These are phyloP conservation scores for Coleophoma crateriformis DNA, from an alignment of 2,329 filamentous ascomycete genomes.

Conservation along the genomic window DNA sequence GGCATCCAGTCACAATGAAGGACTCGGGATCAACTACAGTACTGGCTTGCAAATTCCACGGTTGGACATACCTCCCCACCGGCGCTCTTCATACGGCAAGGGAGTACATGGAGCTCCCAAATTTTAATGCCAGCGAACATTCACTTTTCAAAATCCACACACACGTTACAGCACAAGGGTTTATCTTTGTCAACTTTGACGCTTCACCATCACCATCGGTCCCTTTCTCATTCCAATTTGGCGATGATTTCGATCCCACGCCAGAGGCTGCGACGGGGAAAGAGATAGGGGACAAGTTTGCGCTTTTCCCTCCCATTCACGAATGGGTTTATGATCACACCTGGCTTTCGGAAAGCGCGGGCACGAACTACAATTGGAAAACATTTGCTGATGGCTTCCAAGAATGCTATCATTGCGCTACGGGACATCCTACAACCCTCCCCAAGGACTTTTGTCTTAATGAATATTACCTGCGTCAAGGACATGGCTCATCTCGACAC, in stretches of 20 bases:
- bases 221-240: slow-evolving; percentile 2
- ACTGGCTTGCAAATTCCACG: slow-evolving; percentile 38
- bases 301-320: slow-evolving; percentile 15
- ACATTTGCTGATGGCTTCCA: slow-evolving; percentile 40
- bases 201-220: slow-evolving; percentile 15
- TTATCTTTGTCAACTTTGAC: slow-evolving; percentile 31
- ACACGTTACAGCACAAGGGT: slow-evolving; percentile 25
- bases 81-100: slow-evolving; percentile 38
- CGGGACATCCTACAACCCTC: slow-evolving; percentile 32
- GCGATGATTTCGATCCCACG: slow-evolving; percentile 16
- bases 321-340: slow-evolving; percentile 6
- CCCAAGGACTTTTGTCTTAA: slow-evolving; percentile 2
- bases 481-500: neutral
- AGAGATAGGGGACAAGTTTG: slow-evolving; percentile 20
- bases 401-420: slow-evolving; percentile 45
- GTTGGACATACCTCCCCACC: slow-evolving; percentile 38
- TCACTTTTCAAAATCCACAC: slow-evolving; percentile 27
- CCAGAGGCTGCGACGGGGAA: slow-evolving; percentile 16
- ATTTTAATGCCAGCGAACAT: slow-evolving; percentile 33
- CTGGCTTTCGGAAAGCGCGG: neutral
- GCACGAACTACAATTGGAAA: neutral
- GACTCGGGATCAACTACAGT: slow-evolving; percentile 30
- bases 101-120: slow-evolving; percentile 31
- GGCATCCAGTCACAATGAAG: slow-evolving; percentile 30
- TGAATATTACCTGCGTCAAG: slow-evolving; percentile 2